These are phyloP conservation scores for Ogataea degrootiae DNA, from an alignment of 805 yeast species.

Conservation along the genomic window DNA sequence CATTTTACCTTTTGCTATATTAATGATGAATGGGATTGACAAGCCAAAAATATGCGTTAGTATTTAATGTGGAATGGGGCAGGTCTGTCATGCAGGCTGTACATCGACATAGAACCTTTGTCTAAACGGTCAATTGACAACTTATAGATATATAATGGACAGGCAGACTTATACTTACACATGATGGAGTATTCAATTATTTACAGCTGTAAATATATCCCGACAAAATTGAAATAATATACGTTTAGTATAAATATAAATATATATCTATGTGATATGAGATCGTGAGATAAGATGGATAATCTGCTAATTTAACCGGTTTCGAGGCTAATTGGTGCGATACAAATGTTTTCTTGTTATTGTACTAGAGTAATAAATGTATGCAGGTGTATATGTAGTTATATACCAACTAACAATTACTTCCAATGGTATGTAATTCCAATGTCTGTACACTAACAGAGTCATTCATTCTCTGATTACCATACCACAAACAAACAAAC, in stretches of 20 bases:
- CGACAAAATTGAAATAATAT: neutral
- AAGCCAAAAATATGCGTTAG: no score
- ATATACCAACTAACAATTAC: neutral
- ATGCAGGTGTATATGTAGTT: neutral
- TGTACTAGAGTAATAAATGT: neutral
- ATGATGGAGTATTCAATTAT: neutral
- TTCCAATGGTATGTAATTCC: neutral
- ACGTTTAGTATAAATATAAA: neutral
- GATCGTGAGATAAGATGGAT: no score
- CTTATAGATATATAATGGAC: neutral
- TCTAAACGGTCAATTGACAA: no score
- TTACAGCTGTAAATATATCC: neutral
- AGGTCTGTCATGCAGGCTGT: no score
- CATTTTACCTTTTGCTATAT: slow-evolving; percentile 36
- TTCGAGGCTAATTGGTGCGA: no score
- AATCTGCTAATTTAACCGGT: no score
- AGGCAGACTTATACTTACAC: neutral
- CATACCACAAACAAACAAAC: no score
- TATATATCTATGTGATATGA: no score
- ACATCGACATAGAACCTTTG: no score
- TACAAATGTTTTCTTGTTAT: neutral
- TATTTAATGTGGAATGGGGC: no score
- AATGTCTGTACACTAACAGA: neutral
- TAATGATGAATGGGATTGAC: neutral
- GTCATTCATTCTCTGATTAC: no score